These are phyloP conservation scores for Rutstroemia sp. DNA, from an alignment of 2,329 filamentous ascomycete genomes.

Conservation along the genomic window DNA sequence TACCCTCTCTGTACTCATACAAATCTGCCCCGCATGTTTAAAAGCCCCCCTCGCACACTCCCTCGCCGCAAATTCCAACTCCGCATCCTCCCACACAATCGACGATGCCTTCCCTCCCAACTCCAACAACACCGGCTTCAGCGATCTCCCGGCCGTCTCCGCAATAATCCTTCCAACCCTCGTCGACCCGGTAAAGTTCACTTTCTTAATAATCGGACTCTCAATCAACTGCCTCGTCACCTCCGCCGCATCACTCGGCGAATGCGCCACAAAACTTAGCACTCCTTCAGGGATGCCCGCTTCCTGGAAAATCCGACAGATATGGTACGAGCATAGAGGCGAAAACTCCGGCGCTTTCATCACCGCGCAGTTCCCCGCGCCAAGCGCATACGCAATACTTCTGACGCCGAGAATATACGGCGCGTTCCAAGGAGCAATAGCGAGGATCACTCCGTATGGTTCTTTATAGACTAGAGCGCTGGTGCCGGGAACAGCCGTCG, in stretches of 20 bases:
- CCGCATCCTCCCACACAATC: slow-evolving; percentile 73
- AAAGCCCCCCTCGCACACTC: slow-evolving; percentile 66
- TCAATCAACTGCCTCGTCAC: slow-evolving; percentile 63
- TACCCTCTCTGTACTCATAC: slow-evolving; percentile 78
- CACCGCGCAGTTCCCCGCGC: slow-evolving; percentile 69
- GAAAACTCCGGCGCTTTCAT: slow-evolving; percentile 65
- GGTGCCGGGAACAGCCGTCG: slow-evolving; percentile 29
- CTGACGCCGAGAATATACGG: slow-evolving; percentile 47
- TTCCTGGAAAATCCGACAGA: slow-evolving; percentile 58
- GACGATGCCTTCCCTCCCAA: slow-evolving; percentile 76
- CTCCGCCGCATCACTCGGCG: slow-evolving; percentile 57
- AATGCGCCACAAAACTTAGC: slow-evolving; percentile 63
- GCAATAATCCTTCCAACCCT: slow-evolving; percentile 67
- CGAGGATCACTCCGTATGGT: slow-evolving; percentile 71
- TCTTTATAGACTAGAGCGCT: slow-evolving; percentile 63
- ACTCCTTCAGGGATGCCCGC: slow-evolving; percentile 71
- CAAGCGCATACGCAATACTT: slow-evolving; percentile 56
- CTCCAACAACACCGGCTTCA: slow-evolving; percentile 77
- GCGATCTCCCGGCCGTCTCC: slow-evolving; percentile 57
- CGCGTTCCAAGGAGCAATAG: slow-evolving; percentile 73
- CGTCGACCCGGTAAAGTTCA: slow-evolving; percentile 82
- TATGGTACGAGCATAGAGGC: slow-evolving; percentile 54
- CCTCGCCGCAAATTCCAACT: slow-evolving; percentile 62
- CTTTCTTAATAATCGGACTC: slow-evolving; percentile 61
- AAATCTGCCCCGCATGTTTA: slow-evolving; percentile 70